Evolutionary conservation across 306 rosid species (phyloP), one percentile per base, ranked within the genome.

Genomic region (Mucuna pruriens): DNA sequence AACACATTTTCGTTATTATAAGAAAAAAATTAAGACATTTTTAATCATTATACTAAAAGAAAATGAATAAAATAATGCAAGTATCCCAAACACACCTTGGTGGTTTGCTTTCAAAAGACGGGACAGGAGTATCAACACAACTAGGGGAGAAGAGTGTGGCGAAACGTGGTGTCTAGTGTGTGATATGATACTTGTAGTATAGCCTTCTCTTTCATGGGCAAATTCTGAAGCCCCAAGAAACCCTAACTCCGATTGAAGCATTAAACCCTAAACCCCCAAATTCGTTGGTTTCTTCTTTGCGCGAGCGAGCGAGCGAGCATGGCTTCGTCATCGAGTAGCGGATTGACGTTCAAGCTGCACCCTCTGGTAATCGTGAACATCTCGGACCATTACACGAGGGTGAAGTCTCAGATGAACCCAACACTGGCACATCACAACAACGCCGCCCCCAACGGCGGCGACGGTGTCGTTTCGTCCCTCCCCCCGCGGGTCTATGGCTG

Each of bases 311-410:
- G n/a, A n/a, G n/a, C 13, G 17, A 2, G 2, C 0, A 5, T 94
- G 97, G 94, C 97, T 75, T 90, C 97, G 2, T 91, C 96, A 7
- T 93, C 99, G 40, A 91, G 98, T 89, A 96, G 99, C 71, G 99
- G 99, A 26, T 88, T 96, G 80, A 96, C 97, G 19, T 96, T 93
- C 94, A 96, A 96, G 90, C 83, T 96, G 2, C 99, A 96, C 12
- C 99, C 99, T 1, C 89, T 96, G 10, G 99, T 93, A 61, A 96
- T 96, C 79, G 94, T 96, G 0, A 96, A 93, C 89, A 96, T 96
- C 75, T 96, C 99, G 39, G 99, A 96, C 76, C 99, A 96, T 73
- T 89, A 87, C 82, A 93, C 99, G 0, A 71, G 98, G 75, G 93
- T 96, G 17, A 96, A 89, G 84, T 91, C 97, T 61, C 98, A 96